Base-by-base conservation (phyloP, 331 rosid species). In the Stylosanthes scabra region DNA sequence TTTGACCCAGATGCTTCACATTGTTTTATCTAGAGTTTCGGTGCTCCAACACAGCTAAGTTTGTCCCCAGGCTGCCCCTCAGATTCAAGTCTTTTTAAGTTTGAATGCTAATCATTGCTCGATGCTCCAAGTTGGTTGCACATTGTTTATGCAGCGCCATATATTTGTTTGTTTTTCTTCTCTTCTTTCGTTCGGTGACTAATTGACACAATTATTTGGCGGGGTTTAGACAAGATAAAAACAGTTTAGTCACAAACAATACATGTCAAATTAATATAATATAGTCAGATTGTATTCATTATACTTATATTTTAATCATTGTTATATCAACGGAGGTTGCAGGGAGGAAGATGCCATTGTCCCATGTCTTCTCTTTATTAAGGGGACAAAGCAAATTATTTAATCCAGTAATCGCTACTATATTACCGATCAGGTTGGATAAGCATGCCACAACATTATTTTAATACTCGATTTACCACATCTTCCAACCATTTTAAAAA, bases 331-430 rank as follows among this genome's bases (percentile, higher is more conserved):
- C 34, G 49, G 20, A 44, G 39, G 45, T 5, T 55, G 67, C 34
- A 9, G 34, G 11, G n/a, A 7, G 50, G 76, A 60, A 60, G 65
- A 41, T 77, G 81, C 41, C 70, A 76, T 69, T 69, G 81, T 52
- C 57, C 49, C 65, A 59, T 46, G 1, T 70, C 39, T 60, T 77
- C 70, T 68, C 64, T 63, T 63, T 60, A 8, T 15, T 68, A 2
- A 60, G 71, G 75, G 44, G 75, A 51, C 81, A 68, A 76, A 59
- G 1, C 65, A 50, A 60, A 68, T 61, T 59, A 39, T 60, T 77
- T 51, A 60, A 40, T 61, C 13, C 13, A 68, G 34, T 40, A n/a
- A 40, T 63, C 15, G 61, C 4, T 10, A 64, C 14, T 28, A 45
- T 10, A 64, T 27, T 28, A 45, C 14, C 47, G 12, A 42, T 55